These are phyloP conservation scores for Pyrenophora tritici-repentis DNA, from an alignment of 2,329 filamentous ascomycete genomes.

Conservation along the genomic window DNA sequence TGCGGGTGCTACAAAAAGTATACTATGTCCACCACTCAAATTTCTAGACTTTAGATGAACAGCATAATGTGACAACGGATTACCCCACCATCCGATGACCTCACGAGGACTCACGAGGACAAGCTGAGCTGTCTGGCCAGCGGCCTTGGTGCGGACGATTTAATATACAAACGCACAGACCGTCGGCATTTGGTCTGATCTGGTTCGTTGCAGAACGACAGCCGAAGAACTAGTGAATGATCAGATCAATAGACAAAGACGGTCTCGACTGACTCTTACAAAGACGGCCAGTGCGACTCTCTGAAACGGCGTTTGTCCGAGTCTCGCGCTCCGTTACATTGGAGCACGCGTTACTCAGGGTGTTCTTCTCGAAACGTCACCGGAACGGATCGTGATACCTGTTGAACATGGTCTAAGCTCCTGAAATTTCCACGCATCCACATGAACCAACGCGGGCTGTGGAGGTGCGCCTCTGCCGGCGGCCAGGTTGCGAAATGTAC, in stretches of 20 bases:
- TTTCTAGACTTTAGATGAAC: not conserved
- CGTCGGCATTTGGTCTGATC: constrained; percentile 19
- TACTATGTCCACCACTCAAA: not conserved
- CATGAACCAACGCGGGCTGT: not conserved
- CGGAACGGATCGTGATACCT: constrained; percentile 16
- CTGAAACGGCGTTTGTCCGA: constrained; percentile 17
- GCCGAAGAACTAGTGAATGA: constrained; percentile 7
- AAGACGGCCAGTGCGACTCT: constrained; percentile 8
- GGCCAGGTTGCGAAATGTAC: not conserved
- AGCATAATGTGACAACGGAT: not conserved
- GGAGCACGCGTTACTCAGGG: constrained; percentile 1
- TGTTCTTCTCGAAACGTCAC: constrained; percentile 17
- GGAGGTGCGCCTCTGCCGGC: not conserved
- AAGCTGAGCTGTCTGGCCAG: not conserved
- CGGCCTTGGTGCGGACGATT: not conserved
- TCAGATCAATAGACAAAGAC: constrained; percentile 17
- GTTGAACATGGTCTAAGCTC: constrained; percentile 15
- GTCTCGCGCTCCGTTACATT: not conserved
- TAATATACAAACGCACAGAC: constrained; percentile 10
- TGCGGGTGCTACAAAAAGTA: no score
- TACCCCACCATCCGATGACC: not conserved
- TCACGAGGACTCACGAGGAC: not conserved
- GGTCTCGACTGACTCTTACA: constrained; percentile 4
- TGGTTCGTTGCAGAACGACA: constrained; percentile 3
- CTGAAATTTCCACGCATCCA: constrained; percentile 18